Conservation (phyloP, 1,139 yeast species). For the Lizanozyma gosingica region DNA sequence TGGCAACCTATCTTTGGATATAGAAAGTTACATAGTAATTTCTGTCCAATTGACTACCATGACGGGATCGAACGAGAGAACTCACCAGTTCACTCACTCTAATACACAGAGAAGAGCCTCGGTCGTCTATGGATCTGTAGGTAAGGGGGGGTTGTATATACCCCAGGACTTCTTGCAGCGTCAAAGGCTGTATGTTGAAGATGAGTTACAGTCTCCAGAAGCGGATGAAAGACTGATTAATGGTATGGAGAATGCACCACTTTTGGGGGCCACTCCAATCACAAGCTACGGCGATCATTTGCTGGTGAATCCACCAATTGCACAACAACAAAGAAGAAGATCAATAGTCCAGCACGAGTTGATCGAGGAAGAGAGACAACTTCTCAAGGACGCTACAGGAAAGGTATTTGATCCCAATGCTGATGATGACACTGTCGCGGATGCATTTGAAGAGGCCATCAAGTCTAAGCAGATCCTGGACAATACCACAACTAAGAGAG, state of each 20-base stretch:
- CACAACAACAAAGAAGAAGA: constrained; percentile 9
- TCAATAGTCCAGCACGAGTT: constrained; percentile 22
- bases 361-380: constrained; percentile 27
- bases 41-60: no score
- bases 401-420: constrained; percentile 8
- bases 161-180: constrained; percentile 38
- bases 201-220: constrained; percentile 9
- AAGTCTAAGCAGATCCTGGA: constrained; percentile 16
- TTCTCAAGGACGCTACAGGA: constrained; percentile 23
- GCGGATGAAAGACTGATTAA: constrained; percentile 6
- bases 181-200: constrained; percentile 6
- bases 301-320: neutral
- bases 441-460: constrained; percentile 31
- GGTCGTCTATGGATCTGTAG: constrained; percentile 43
- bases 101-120: constrained; percentile 44
- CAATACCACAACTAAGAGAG: constrained; percentile 13
- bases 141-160: constrained; percentile 43
- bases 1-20: no score
- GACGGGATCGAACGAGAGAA: neutral
- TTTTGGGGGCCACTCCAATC: constrained; percentile 1
- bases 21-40: no score
- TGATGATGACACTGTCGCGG: constrained; percentile 21
- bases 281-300: neutral
- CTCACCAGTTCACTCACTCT: constrained; percentile 29
- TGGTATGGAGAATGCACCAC: constrained; percentile 3